Evolutionary conservation across 768 basidiomycete species (phyloP), one percentile per base, ranked within the genome.

Genomic region (Podaxis carcinomalis): DNA sequence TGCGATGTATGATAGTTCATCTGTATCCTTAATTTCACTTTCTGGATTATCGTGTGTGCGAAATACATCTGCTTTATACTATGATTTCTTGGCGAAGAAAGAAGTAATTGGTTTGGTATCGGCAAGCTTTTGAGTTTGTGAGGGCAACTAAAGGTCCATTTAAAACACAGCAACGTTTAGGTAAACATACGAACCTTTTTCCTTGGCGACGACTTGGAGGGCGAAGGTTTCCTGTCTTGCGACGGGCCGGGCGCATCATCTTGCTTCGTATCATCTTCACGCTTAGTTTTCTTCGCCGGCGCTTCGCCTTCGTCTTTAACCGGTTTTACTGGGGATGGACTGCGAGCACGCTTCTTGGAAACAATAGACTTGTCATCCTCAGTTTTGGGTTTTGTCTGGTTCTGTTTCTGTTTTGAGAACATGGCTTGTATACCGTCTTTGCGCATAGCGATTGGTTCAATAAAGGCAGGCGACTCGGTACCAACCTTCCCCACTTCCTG

Each of bases 401-500:
- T 62, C 40, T 66, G 62, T 21, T 67, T 74, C 67, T 92, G 91
- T 64, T 84, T 88, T 1, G 83, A 79, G 64, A 94, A 93, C 83
- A 93, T 85, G 7, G 89, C 87, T 68, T 87, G 79, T 56, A 93
- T 96, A 5, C 95, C 93, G 66, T 95, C 95, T 67, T 89, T 89
- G 21, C 95, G 83, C 50, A 81, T 77, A 7, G 85, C 76, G 19
- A 97, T 74, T 0, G 95, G 94, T 66, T 92, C 80, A 56, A 97
- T 86, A 70, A 91, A 97, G 0, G 86, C 81, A 0, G 90, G 74
- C 1, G 90, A 93, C 68, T 98, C 90, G 6, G 77, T 85, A 6
- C 93, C 92, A 3, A 98, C 90, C 73, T 90, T 95, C 0, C 95
- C 95, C 0, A 97, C 87, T 76, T 97, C 95, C 65, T 84, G 85